A percentile compares a stretch with the other conserved stretches of the same genome.
Conservation (phyloP, 352 stramenopile genomes). For the Globisporangium canariense region DNA sequence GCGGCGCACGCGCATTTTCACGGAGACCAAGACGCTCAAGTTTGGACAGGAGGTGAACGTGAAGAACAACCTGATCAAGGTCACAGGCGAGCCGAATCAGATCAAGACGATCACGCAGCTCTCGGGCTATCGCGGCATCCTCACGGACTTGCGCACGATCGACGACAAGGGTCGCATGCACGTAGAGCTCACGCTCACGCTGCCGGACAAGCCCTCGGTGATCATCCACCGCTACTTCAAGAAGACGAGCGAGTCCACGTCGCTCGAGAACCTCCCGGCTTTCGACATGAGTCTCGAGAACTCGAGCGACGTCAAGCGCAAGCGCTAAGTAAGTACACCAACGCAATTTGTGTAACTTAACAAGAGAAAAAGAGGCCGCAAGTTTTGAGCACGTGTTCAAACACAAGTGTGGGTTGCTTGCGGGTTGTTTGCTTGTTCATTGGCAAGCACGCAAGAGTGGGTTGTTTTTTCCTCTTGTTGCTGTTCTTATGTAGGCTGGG, state of each 20-base stretch:
- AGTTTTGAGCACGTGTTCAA: background rate
- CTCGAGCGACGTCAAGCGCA: conserved; percentile 81
- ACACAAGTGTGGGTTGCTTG: background rate
- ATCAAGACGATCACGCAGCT: conserved; percentile 82
- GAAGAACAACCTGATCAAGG: conserved; percentile 86
- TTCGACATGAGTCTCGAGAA: conserved; percentile 86
- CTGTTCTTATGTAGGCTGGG: background rate
- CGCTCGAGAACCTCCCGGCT: conserved; percentile 81
- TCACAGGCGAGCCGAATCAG: conserved; percentile 66
- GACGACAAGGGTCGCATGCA: conserved; percentile 79
- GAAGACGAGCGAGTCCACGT: conserved; percentile 85
- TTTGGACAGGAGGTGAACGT: conserved; percentile 87
- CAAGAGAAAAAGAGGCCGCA: background rate
- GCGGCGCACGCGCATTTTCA: conserved; percentile 86
- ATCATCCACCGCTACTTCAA: conserved; percentile 86
- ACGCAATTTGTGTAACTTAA: background rate
- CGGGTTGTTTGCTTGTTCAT: background rate
- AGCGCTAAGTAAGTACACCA: conserved; percentile 47
- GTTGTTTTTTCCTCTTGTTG: background rate
- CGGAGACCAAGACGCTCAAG: conserved; percentile 85
- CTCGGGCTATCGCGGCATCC: conserved; percentile 69
- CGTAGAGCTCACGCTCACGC: conserved; percentile 72
- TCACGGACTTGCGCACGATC: conserved; percentile 71
- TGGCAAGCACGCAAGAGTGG: background rate
- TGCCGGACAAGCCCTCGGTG: conserved; percentile 71